Evolutionary conservation across 2,329 filamentous ascomycete species (phyloP).

Genomic region (Alternaria novae-zelandiae): DNA sequence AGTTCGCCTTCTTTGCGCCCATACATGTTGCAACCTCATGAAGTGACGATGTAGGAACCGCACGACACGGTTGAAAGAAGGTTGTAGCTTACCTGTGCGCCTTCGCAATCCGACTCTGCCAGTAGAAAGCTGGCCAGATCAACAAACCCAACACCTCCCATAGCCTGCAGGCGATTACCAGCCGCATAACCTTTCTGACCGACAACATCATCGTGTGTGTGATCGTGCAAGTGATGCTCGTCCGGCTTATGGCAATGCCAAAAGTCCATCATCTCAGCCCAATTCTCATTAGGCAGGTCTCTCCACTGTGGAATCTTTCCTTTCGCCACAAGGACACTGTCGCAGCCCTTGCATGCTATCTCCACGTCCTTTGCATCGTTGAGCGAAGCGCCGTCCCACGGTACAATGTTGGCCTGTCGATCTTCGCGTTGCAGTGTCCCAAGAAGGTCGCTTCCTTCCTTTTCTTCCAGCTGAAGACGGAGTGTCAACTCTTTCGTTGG

Average conservation of each 20-base stretch:
- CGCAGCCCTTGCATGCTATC: constrained; percentile 38
- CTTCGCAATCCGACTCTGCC: constrained; percentile 67
- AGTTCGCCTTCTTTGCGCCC: constrained; percentile 65
- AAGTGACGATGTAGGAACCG: background rate
- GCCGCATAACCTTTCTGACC: constrained; percentile 77
- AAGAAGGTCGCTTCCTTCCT: constrained; percentile 39
- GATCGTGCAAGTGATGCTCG: constrained; percentile 63
- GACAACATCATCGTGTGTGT: constrained; percentile 43
- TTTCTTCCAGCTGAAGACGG: constrained; percentile 60
- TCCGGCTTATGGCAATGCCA: constrained; percentile 98
- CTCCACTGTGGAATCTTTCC: constrained; percentile 69
- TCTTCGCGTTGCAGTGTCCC: constrained; percentile 36
- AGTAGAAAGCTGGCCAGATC: constrained; percentile 81
- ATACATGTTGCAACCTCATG: background rate
- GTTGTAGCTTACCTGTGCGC: constrained; percentile 51
- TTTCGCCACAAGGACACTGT: constrained; percentile 20
- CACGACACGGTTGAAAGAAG: background rate
- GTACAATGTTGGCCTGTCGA: constrained; percentile 47
- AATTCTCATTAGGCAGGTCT: constrained; percentile 93
- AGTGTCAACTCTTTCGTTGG: constrained; percentile 60
- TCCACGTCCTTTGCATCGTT: constrained; percentile 23
- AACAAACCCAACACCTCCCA: constrained; percentile 74
- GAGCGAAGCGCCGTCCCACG: constrained; percentile 53
- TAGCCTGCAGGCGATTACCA: constrained; percentile 73
- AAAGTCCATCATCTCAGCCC: constrained; percentile 99